Conservation (phyloP, 768 basidiomycete species). For the Mycena epipterygia region DNA sequence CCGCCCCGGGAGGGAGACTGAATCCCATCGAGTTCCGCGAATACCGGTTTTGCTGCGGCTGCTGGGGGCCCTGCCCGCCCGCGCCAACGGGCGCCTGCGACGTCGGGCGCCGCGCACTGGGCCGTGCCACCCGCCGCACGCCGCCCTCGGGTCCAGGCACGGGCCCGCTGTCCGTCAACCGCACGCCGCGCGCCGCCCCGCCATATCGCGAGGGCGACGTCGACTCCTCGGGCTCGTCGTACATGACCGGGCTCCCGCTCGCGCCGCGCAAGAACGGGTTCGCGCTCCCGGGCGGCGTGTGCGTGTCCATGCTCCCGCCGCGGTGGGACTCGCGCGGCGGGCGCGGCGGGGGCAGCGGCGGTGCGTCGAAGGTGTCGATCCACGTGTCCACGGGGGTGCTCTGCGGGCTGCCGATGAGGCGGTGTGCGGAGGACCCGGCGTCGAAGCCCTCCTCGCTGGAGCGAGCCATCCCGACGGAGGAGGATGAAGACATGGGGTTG, state of each 20-base stretch:
- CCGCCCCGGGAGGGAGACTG: constrained; percentile 82
- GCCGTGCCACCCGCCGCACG: constrained; percentile 84
- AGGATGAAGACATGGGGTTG: constrained; percentile 64
- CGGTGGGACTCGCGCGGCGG: constrained; percentile 32
- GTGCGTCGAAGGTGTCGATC: constrained; percentile 52
- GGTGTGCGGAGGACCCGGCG: constrained; percentile 58
- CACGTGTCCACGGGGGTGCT: constrained; percentile 49
- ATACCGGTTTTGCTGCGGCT: constrained; percentile 71
- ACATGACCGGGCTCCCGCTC: constrained; percentile 55
- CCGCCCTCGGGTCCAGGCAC: constrained; percentile 79
- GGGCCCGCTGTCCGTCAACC: constrained; percentile 86
- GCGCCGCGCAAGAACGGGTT: constrained; percentile 64
- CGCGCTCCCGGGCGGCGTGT: constrained; percentile 60
- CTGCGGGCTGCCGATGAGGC: constrained; percentile 59
- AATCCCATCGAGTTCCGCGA: constrained; percentile 69
- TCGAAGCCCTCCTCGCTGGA: constrained; percentile 63
- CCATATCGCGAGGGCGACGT: constrained; percentile 54
- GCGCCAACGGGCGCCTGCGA: constrained; percentile 62
- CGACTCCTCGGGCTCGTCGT: constrained; percentile 53
- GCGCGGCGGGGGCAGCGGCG: constrained; percentile 35
- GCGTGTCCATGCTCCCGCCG: constrained; percentile 46
- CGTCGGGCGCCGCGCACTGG: constrained; percentile 66
- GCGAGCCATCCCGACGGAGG: constrained; percentile 58
- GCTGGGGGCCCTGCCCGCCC: constrained; percentile 26
- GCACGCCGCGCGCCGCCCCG: constrained; percentile 70